phyloP scores from a whole-genome alignment of 2,329 filamentous ascomycete genomes.

The Paecilomyces niveus region DNA sequence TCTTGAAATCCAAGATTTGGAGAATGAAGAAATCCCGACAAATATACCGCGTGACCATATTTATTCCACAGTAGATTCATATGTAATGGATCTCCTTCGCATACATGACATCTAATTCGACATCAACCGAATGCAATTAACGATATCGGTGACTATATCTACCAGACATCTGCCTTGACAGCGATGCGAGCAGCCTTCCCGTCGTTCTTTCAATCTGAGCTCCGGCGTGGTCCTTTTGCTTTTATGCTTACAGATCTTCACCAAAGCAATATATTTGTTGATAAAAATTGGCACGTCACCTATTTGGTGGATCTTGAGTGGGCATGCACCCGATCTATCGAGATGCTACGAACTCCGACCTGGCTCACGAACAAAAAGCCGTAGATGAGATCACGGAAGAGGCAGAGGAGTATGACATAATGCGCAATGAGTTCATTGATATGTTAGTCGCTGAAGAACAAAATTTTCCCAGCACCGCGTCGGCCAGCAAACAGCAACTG shows the following conservation, averaged over 20 bases:
- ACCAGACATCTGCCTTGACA: constrained; percentile 15
- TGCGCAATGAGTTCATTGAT: no score
- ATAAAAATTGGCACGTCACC: not conserved
- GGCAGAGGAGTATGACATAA: no score
- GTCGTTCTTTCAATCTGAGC: constrained; percentile 21
- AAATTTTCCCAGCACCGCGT: no score
- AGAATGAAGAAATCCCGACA: constrained; percentile 13
- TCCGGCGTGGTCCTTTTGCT: constrained; percentile 28
- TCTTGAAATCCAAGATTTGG: constrained; percentile 10
- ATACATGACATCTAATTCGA: constrained; percentile 13
- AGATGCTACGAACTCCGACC: no score
- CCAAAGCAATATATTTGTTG: constrained; percentile 21
- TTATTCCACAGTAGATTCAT: constrained; percentile 13
- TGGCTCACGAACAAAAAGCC: no score
- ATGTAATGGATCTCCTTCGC: constrained; percentile 12
- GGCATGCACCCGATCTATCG: no score
- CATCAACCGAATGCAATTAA: constrained; percentile 19
- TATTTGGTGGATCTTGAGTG: no score
- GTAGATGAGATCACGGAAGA: no score
- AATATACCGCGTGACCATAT: constrained; percentile 12
- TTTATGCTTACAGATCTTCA: constrained; percentile 34
- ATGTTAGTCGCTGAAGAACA: no score
- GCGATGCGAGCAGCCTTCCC: constrained; percentile 19
- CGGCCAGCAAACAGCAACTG: no score
- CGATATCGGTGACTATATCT: constrained; percentile 7